Evolutionary conservation across 2,329 filamentous ascomycete genomes (phyloP).

Genomic region (Apiospora malaysiana): DNA sequence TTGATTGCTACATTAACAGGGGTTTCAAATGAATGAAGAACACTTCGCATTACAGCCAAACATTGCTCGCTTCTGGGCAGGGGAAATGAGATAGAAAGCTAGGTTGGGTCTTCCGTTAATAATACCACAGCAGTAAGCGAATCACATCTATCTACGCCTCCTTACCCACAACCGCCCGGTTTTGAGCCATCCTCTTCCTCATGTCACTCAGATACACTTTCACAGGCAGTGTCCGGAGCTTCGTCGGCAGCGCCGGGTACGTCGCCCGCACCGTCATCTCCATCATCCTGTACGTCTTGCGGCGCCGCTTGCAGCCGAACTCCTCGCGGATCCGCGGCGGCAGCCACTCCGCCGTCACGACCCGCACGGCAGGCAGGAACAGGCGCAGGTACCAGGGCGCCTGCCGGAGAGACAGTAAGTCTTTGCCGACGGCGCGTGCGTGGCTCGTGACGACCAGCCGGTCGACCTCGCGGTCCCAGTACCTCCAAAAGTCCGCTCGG

Average conservation of each 20-base stretch:
- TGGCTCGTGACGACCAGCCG: constrained; percentile 35
- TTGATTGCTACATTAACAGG: no score
- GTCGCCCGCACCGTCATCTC: constrained; percentile 34
- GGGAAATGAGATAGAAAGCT: no score
- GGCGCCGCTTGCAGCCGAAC: constrained; percentile 33
- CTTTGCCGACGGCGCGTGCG: constrained; percentile 34
- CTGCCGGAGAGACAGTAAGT: constrained; percentile 34
- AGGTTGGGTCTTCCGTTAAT: no score
- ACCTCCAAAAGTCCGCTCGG: constrained; percentile 35
- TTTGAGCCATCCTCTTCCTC: not conserved
- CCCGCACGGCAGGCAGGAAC: constrained; percentile 30
- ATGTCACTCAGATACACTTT: constrained; percentile 31
- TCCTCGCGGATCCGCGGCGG: constrained; percentile 33
- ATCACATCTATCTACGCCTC: not conserved
- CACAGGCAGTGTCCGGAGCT: constrained; percentile 35
- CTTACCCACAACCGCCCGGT: not conserved
- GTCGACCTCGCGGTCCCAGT: constrained; percentile 38
- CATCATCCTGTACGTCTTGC: constrained; percentile 26
- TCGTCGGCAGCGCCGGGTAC: constrained; percentile 39
- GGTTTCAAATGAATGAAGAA: no score
- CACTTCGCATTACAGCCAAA: no score
- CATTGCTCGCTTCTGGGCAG: no score
- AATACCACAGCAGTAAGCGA: no score
- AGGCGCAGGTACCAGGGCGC: constrained; percentile 31
- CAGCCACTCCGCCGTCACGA: constrained; percentile 32